A percentile compares a stretch with the other conserved stretches of the same genome.
These are phyloP conservation scores for Alternaria conjuncta DNA, from an alignment of 2,329 filamentous ascomycete genomes.

Conservation along the genomic window DNA sequence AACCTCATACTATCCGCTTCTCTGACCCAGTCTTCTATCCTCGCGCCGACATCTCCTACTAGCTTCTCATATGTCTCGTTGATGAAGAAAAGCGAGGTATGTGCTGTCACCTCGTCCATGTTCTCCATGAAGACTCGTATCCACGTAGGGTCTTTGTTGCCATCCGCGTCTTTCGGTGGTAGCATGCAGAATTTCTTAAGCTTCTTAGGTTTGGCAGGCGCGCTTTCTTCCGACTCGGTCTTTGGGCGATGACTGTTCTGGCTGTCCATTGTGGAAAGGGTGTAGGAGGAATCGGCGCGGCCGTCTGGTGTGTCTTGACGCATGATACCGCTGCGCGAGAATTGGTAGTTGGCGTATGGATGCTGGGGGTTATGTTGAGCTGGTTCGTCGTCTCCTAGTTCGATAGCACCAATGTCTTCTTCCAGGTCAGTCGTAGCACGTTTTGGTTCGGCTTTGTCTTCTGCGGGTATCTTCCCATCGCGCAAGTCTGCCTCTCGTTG, in stretches of 20 bases:
- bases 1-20: conserved; percentile 58
- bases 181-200: conserved; percentile 81
- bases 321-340: conserved; percentile 41
- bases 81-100: conserved; percentile 80
- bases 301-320: conserved; percentile 33
- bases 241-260: conserved; percentile 5
- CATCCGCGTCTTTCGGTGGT: conserved; percentile 63
- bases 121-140: conserved; percentile 79
- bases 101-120: conserved; percentile 84
- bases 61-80: conserved; percentile 75
- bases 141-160: conserved; percentile 74
- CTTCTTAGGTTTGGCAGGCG: conserved; percentile 53
- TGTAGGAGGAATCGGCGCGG: conserved; percentile 24
- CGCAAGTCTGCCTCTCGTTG: conserved; percentile 11
- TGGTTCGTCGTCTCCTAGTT: conserved; percentile 18
- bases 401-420: conserved; percentile 31
- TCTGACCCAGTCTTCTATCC: conserved; percentile 73
- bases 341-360: conserved; percentile 37
- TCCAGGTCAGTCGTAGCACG: conserved; percentile 16
- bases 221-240: neutral
- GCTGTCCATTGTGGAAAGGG: conserved; percentile 28
- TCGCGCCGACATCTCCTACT: conserved; percentile 74
- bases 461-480: conserved; percentile 14
- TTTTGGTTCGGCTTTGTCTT: conserved; percentile 2
- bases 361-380: conserved; percentile 5